Evolutionary conservation across 768 basidiomycete genomes (phyloP).

Genomic region (Phallus indusiatus): DNA sequence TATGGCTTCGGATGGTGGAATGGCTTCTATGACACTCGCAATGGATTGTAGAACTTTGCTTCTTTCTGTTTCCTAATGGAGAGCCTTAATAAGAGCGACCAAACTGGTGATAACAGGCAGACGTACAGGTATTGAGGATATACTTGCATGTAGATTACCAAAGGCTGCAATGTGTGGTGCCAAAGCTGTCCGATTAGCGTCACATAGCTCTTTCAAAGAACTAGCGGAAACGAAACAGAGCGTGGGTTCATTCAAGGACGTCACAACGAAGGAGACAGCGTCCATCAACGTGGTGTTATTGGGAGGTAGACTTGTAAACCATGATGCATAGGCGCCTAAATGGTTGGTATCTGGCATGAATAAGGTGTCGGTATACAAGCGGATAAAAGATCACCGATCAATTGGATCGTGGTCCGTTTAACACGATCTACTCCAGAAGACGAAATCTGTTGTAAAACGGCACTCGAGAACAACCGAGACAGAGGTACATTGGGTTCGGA

Average conservation of each 20-base stretch:
- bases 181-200: constrained; percentile 77
- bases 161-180: constrained; percentile 81
- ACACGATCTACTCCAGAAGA: constrained; percentile 51
- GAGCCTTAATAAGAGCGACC: neutral
- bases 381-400: constrained; percentile 51
- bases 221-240: constrained; percentile 69
- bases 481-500: constrained; percentile 46
- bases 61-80: constrained; percentile 66
- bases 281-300: constrained; percentile 41
- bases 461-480: constrained; percentile 57
- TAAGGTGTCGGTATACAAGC: neutral
- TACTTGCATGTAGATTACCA: constrained; percentile 68
- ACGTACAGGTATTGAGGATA: constrained; percentile 66
- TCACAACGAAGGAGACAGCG: constrained; percentile 58
- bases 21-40: constrained; percentile 85
- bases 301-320: constrained; percentile 54
- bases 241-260: constrained; percentile 55
- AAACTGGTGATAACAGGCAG: constrained; percentile 14
- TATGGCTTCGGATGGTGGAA: constrained; percentile 71
- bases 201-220: constrained; percentile 78
- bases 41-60: constrained; percentile 88
- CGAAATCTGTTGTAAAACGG: constrained; percentile 62
- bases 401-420: constrained; percentile 59
- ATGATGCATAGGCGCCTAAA: constrained; percentile 73
- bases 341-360: neutral